Evolutionary conservation across 257 asterid species (phyloP).

Genomic region (Misopates orontium): DNA sequence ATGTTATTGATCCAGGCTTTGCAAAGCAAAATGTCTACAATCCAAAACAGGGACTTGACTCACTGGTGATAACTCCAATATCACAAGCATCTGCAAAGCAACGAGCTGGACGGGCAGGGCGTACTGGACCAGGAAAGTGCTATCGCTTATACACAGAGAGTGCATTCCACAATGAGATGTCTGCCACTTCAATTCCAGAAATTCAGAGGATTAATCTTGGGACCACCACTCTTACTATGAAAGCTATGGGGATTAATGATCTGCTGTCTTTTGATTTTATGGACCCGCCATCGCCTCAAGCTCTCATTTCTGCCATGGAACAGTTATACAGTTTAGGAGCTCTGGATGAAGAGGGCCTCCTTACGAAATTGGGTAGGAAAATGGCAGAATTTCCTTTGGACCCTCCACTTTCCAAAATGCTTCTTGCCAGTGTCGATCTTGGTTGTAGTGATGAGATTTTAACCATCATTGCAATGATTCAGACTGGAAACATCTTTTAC

Average conservation of each 20-base stretch:
- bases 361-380: constrained; percentile 88
- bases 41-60: constrained; percentile 91
- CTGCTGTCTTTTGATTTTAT: constrained; percentile 85
- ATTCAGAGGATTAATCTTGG: constrained; percentile 96
- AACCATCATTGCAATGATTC: constrained; percentile 91
- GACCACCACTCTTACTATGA: constrained; percentile 73
- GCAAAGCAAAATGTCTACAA: constrained; percentile 97
- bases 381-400: constrained; percentile 98
- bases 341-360: constrained; percentile 89
- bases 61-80: constrained; percentile 89
- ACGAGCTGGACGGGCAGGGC: constrained; percentile 92
- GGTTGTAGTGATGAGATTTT: constrained; percentile 93
- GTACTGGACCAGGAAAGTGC: constrained; percentile 95
- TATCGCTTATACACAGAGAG: constrained; percentile 94
- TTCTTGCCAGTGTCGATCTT: constrained; percentile 90
- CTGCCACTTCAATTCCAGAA: constrained; percentile 87
- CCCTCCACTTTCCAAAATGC: constrained; percentile 90
- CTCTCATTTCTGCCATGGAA: constrained; percentile 93
- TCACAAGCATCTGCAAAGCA: constrained; percentile 99
- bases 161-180: constrained; percentile 96
- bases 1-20: constrained; percentile 92
- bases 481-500: constrained; percentile 87
- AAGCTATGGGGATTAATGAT: constrained; percentile 96
- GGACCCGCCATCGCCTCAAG: constrained; percentile 97
- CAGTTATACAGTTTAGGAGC: constrained; percentile 93